phyloP scores from a whole-genome alignment of 2,329 filamentous ascomycete genomes.

The Cordyceps javanica region DNA sequence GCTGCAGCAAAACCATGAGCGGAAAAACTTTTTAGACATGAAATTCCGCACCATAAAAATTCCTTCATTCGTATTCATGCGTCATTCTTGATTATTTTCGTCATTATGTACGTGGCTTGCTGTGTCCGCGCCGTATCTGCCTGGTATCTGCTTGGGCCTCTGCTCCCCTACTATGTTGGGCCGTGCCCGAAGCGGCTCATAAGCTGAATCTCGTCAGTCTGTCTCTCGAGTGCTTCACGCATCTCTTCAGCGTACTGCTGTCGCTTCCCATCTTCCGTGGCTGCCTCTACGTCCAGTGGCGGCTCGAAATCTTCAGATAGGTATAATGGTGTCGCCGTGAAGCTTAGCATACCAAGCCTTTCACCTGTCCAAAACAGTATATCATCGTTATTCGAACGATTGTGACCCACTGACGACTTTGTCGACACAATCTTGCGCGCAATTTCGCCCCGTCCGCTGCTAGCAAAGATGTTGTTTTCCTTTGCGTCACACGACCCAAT shows the following conservation, averaged over 20 bases:
- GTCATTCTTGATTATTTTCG: conserved; percentile 3
- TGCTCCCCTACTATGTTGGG: neutral
- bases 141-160: neutral
- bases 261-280: conserved; percentile 48
- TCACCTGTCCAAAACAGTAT: conserved; percentile 86
- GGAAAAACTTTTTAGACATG: neutral
- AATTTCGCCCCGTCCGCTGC: conserved; percentile 58
- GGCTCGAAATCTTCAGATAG: conserved; percentile 46
- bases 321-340: conserved; percentile 48
- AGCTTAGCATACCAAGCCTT: conserved; percentile 65
- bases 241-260: conserved; percentile 62
- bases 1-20: neutral
- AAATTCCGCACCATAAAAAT: neutral
- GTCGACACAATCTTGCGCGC: conserved; percentile 73
- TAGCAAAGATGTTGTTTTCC: conserved; percentile 45
- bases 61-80: neutral
- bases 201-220: conserved; percentile 74
- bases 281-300: conserved; percentile 38
- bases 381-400: conserved; percentile 52
- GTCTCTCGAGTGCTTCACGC: conserved; percentile 66
- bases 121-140: neutral
- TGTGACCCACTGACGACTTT: conserved; percentile 28
- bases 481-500: conserved; percentile 49
- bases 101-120: conserved; percentile 4
- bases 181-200: conserved; percentile 48